Percentiles rank a stretch among this genome's conserved stretches.
Conservation (phyloP, 2,329 filamentous ascomycete genomes). For the Penicillium corylophilum region DNA sequence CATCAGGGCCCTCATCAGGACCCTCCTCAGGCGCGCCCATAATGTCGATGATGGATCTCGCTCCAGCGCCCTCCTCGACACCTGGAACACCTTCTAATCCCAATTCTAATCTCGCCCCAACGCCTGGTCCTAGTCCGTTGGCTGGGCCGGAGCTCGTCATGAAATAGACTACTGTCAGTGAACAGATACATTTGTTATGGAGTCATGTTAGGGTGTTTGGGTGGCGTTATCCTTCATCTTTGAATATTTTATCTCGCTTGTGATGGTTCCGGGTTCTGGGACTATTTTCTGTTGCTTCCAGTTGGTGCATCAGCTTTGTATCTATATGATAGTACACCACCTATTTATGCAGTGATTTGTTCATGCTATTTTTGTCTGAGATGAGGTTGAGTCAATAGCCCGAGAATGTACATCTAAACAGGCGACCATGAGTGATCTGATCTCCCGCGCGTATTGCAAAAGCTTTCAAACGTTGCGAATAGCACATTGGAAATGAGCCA, state of each 20-base stretch:
- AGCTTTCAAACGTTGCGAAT: too few species aligned
- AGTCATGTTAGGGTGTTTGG: neutral
- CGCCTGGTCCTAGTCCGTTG: constrained; percentile 23
- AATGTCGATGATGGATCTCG: constrained; percentile 30
- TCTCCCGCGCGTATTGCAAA: too few species aligned
- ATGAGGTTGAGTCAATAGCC: too few species aligned
- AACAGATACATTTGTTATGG: neutral
- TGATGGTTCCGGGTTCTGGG: neutral
- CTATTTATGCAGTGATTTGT: neutral
- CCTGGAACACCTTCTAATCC: neutral
- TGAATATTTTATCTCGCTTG: neutral
- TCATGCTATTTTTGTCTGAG: too few species aligned
- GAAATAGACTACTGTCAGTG: constrained; percentile 21
- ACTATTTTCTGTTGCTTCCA: neutral
- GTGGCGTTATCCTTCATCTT: neutral
- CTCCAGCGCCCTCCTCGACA: constrained; percentile 27
- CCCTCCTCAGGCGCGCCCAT: constrained; percentile 8
- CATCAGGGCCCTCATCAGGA: constrained; percentile 11
- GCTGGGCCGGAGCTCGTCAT: constrained; percentile 28
- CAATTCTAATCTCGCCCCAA: constrained; percentile 8
- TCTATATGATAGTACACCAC: neutral
- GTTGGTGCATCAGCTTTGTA: neutral
- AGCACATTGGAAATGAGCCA: too few species aligned
- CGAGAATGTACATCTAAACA: too few species aligned
- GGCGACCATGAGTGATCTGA: too few species aligned